Base-by-base conservation (phyloP, 257 asterid genomes). In the Ocimum tenuiflorum region DNA sequence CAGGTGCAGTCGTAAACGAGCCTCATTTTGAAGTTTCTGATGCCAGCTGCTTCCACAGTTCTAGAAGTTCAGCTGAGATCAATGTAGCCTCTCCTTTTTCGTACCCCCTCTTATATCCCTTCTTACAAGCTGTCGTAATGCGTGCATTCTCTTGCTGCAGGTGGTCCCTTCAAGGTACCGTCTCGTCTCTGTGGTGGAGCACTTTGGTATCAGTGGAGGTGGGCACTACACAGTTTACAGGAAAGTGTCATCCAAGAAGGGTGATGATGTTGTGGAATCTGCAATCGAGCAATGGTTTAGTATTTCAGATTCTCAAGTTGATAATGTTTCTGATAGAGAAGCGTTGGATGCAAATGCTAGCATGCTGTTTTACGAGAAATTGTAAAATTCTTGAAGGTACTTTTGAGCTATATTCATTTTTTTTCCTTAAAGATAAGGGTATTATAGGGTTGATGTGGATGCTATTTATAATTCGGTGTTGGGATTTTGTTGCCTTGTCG, bases 141-240 rank as follows among this genome's bases (percentile, higher is more conserved):
- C 2, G 19, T 6, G 13, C 20, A 11, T 11, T 6, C 39, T 75
- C 23, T 19, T 53, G 5, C 43, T 41, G 76, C 81, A 82, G 95
- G 70, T 24, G 35, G 20, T 41, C 53, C 47, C 73, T 3, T 41
- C 59, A 9, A 8, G 60, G 13, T 92, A 92, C 73, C 81, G 84
- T 13, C 84, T 92, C 8, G 86, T 84, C 51, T 87, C 97, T 3
- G 95, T 86, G 3, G 95, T 92, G 42, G 86, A 82, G 81, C 99
- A 92, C 79, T 87, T 73, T 38, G 99, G 99, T 46, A 73, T 60
- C 36, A 84, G 82, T 20, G 89, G 86, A 72, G 73, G 85, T 4
- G 99, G 99, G 38, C 99, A 92, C 76, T 92, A 92, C 86, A 86
- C 76, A 4, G 91, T 92, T 59, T 87, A 84, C 82, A 81, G 95